Percentiles rank a stretch among this genome's conserved stretches.
phyloP scores from a whole-genome alignment of 2,329 filamentous ascomycete genomes.

The Nigrograna mackinnonii region DNA sequence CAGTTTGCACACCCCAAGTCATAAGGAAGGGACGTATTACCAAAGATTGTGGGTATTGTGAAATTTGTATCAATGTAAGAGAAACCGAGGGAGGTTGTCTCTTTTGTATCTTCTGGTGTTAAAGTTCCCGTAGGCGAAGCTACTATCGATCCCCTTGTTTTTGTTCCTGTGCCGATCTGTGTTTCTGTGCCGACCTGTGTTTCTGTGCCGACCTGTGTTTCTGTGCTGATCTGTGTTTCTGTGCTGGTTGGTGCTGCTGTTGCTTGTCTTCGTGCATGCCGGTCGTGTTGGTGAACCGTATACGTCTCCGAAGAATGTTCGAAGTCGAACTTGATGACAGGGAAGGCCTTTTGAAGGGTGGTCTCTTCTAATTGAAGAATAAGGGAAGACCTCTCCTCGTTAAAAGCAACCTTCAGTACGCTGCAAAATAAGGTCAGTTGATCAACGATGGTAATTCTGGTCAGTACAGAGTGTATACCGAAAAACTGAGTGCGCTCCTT shows the following conservation, averaged over 20 bases:
- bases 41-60: no score
- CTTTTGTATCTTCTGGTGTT: not conserved
- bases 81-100: slow-evolving; percentile 1
- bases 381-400: not conserved
- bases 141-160: not conserved
- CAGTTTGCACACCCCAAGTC: slow-evolving; percentile 5
- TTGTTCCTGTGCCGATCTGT: no score
- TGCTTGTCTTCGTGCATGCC: slow-evolving; percentile 1
- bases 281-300: slow-evolving; percentile 1
- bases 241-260: not conserved
- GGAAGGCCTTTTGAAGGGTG: not conserved
- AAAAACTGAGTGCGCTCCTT: slow-evolving; percentile 4
- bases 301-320: not conserved
- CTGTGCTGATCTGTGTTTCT: no score
- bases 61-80: slow-evolving; percentile 5
- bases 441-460: no score
- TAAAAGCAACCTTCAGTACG: not conserved
- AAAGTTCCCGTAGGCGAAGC: not conserved
- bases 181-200: not conserved
- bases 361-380: not conserved
- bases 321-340: not conserved
- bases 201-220: not conserved
- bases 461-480: no score
- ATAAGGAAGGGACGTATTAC: not conserved
- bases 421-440: no score